These are phyloP conservation scores for Amanita rimosa DNA, from an alignment of 768 basidiomycete genomes.

Conservation along the genomic window DNA sequence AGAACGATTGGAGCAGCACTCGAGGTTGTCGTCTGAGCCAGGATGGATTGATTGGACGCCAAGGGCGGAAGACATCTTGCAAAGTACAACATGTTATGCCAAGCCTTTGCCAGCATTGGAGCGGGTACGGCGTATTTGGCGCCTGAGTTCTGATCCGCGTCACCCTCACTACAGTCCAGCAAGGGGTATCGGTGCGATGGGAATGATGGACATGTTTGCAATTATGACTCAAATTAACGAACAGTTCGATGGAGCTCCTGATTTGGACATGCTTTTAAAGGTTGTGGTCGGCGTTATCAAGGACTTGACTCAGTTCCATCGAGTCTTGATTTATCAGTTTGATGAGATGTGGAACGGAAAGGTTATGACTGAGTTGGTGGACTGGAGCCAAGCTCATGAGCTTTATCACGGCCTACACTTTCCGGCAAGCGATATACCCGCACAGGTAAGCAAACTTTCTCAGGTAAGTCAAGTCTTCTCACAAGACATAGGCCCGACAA, in stretches of 20 bases:
- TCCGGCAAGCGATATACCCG: conserved; percentile 58
- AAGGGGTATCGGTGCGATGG: conserved; percentile 21
- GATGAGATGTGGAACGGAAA: conserved; percentile 74
- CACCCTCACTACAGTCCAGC: conserved; percentile 11
- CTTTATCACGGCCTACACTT: conserved; percentile 65
- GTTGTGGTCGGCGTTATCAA: conserved; percentile 61
- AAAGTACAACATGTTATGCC: conserved; percentile 56
- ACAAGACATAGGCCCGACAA: conserved; percentile 40
- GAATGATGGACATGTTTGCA: conserved; percentile 75
- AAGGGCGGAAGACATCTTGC: conserved; percentile 47
- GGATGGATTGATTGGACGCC: conserved; percentile 27
- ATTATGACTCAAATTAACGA: conserved; percentile 75
- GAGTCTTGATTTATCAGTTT: conserved; percentile 76
- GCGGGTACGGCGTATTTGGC: conserved; percentile 42
- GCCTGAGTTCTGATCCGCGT: conserved; percentile 3
- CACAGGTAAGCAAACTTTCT: conserved; percentile 33
- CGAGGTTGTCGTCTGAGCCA: too few species aligned
- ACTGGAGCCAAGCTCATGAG: conserved; percentile 66
- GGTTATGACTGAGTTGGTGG: conserved; percentile 69
- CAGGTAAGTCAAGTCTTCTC: background rate
- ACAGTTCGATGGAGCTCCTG: conserved; percentile 55
- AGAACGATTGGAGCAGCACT: background rate
- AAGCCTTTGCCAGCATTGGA: conserved; percentile 64
- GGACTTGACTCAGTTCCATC: conserved; percentile 74
- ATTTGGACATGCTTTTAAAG: conserved; percentile 60